These are phyloP conservation scores for Waltiozyma sp. DNA, from an alignment of 1,139 yeast genomes.

Conservation along the genomic window DNA sequence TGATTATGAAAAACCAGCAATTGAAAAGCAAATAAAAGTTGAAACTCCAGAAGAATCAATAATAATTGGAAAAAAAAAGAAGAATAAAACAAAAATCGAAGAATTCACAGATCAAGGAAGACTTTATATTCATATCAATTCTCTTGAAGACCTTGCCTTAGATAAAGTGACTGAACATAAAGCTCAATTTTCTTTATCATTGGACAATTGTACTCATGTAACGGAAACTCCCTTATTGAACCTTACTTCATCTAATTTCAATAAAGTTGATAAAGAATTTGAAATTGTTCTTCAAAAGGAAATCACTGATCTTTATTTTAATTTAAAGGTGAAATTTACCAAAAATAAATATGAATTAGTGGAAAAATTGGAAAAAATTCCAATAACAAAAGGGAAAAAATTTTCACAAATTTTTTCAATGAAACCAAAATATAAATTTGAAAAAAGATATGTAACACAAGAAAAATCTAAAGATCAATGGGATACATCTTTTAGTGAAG, in stretches of 20 bases:
- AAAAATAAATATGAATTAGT: slow-evolving; percentile 43
- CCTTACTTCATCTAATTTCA: slow-evolving; percentile 25
- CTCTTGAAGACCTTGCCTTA: slow-evolving; percentile 44
- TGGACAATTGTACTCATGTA: slow-evolving; percentile 87
- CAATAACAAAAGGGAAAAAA: slow-evolving; percentile 18
- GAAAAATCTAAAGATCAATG: slow-evolving; percentile 42
- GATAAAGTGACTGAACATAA: slow-evolving; percentile 45
- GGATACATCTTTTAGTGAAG: slow-evolving; percentile 53
- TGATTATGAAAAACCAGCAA: neutral
- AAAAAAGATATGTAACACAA: slow-evolving; percentile 43
- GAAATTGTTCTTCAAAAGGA: slow-evolving; percentile 40
- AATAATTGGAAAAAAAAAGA: neutral
- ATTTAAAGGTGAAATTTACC: slow-evolving; percentile 55
- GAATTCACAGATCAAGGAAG: slow-evolving; percentile 52
- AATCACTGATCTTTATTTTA: slow-evolving; percentile 43
- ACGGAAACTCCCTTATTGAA: slow-evolving; percentile 60
- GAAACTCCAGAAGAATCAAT: neutral
- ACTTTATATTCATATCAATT: slow-evolving; percentile 56
- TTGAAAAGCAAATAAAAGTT: neutral
- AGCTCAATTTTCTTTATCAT: slow-evolving; percentile 57
- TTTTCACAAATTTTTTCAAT: slow-evolving; percentile 24
- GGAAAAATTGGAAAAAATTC: slow-evolving; percentile 46
- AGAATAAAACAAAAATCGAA: neutral
- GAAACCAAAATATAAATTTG: slow-evolving; percentile 26
- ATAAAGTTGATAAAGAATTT: slow-evolving; percentile 66